phyloP scores from a whole-genome alignment of 2,329 filamentous ascomycete species.

The Anthostomella pinea region DNA sequence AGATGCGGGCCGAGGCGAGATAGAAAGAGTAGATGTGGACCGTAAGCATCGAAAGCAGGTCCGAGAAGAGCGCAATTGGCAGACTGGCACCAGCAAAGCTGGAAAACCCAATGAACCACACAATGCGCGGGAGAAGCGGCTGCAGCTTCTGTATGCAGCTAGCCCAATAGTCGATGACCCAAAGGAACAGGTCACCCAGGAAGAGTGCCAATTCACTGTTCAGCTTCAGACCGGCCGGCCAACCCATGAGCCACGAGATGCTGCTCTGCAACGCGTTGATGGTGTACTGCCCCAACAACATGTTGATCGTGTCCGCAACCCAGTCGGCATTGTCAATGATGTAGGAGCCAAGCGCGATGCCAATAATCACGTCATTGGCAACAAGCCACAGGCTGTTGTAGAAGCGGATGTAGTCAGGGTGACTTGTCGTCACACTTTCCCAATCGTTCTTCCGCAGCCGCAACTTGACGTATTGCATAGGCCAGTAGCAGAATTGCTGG shows the following conservation, averaged over 20 bases:
- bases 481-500: constrained; percentile 99
- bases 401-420: constrained; percentile 97
- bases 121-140: constrained; percentile 78
- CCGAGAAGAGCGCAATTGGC: constrained; percentile 93
- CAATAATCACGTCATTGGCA: constrained; percentile 97
- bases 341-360: constrained; percentile 92
- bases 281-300: constrained; percentile 75
- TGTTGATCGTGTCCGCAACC: constrained; percentile 77
- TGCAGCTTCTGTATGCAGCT: constrained; percentile 75
- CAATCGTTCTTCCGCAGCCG: constrained; percentile 88
- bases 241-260: constrained; percentile 94
- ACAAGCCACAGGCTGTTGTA: constrained; percentile 99
- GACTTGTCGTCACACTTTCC: constrained; percentile 92
- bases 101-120: constrained; percentile 91
- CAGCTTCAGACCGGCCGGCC: constrained; percentile 90
- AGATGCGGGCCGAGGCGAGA: constrained; percentile 92
- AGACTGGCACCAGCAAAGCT: constrained; percentile 95
- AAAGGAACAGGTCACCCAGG: constrained; percentile 90
- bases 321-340: constrained; percentile 91
- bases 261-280: constrained; percentile 84
- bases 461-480: constrained; percentile 89
- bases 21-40: constrained; percentile 98
- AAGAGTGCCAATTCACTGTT: constrained; percentile 94
- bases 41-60: constrained; percentile 85
- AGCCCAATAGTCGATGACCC: constrained; percentile 98